Percentiles rank a stretch among this genome's conserved stretches.
Conservation (phyloP, 1,284 basidiomycete species). For the Leucoagaricus sp. region DNA sequence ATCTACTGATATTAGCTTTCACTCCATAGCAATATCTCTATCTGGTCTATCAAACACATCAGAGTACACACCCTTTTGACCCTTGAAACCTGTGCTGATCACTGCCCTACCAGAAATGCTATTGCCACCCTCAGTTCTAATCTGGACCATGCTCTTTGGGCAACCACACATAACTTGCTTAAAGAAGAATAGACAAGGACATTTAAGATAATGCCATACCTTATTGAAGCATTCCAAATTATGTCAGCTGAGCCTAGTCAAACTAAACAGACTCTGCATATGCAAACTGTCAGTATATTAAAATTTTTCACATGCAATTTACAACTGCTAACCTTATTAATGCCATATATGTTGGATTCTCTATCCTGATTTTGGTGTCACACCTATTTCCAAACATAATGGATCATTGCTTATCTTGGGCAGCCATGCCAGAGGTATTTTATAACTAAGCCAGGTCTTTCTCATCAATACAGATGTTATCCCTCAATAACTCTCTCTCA, state of each 20-base stretch:
- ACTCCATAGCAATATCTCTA: conserved; percentile 63
- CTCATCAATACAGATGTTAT: background rate
- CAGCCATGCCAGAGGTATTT: conserved; percentile 61
- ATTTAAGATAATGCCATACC: conserved; percentile 45
- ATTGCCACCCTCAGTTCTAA: conserved; percentile 58
- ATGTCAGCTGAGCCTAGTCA: background rate
- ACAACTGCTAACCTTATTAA: background rate
- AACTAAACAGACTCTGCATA: conserved; percentile 11
- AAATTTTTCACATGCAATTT: background rate
- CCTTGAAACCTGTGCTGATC: too few species aligned
- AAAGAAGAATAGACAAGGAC: conserved; percentile 63
- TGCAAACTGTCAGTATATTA: conserved; percentile 46
- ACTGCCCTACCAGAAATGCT: too few species aligned
- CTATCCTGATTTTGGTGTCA: conserved; percentile 54
- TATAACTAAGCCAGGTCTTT: conserved; percentile 53
- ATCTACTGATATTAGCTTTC: conserved; percentile 64
- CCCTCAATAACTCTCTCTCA: conserved; percentile 8
- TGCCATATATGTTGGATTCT: conserved; percentile 62
- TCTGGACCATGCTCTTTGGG: conserved; percentile 59
- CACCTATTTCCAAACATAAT: conserved; percentile 63
- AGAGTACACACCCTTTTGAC: too few species aligned
- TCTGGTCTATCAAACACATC: conserved; percentile 48
- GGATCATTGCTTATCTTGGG: conserved; percentile 71
- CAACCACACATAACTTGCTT: conserved; percentile 50
- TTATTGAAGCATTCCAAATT: conserved; percentile 30